Base-by-base conservation (phyloP, 2,329 filamentous ascomycete genomes). In the Nothophaeocryptopus gaeumannii region DNA sequence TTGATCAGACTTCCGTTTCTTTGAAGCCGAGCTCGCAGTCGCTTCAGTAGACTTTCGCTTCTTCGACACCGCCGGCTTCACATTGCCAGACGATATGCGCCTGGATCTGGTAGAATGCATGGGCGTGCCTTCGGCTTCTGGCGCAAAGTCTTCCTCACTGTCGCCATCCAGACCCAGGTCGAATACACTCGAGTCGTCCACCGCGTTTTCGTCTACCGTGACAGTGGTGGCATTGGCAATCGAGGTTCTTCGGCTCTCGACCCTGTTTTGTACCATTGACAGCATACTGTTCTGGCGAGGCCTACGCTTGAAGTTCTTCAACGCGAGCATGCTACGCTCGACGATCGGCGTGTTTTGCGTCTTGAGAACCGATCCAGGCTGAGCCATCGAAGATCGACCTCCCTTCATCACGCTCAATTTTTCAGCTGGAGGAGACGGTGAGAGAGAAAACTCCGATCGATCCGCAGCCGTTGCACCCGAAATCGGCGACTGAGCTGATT, bases 71-170 rank as follows among this genome's bases (percentile, higher is more conserved):
- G 13, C 50, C 33, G 16, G 13, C n/a, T 45, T 45, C 20, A 26
- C 20, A 40, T 30, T 50, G 15, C 39, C 50, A 45, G 47, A 41
- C 20, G 56, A 61, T 3, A 63, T 61, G 12, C 69, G 50, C 51
- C 71, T 72, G 4, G 20, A 26, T 59, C 73, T 75, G 26, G 58
- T 41, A 14, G 77, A 68, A 50, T 81, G 78, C 20, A 85, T 62
- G 3, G 85, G 84, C 5, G 85, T 88, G 12, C 83, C 85, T 69
- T 86, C 83, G 26, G 82, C 83, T 49, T 87, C 83, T 0, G 78
- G 84, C 44, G 73, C 77, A 62, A 81, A 85, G 58, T 72, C 67
- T 8, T 64, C 63, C 34, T 65, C 64, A n/a, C 63, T 62, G 7
- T 64, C 62, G 38, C 55, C 57, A 30, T 54, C 55, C 12, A 59